Conservation (phyloP, 306 rosid species). For the Dalbergia cochinchinensis region DNA sequence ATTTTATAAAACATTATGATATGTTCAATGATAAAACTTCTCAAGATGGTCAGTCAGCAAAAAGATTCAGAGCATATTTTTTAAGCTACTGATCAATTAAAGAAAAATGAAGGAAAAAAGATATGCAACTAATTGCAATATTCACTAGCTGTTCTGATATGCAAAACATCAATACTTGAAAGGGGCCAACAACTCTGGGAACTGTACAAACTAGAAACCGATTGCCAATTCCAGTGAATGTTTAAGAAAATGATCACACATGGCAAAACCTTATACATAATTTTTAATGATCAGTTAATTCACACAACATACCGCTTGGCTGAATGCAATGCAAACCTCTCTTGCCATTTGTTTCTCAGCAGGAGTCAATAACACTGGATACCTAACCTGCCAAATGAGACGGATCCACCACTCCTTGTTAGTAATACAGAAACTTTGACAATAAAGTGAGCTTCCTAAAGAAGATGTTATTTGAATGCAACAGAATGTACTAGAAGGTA, state of each 20-base stretch:
- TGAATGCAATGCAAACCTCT: slow-evolving; percentile 93
- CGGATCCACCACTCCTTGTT: background rate
- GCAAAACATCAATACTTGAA: slow-evolving; percentile 28
- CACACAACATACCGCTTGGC: slow-evolving; percentile 81
- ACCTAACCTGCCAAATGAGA: slow-evolving; percentile 78
- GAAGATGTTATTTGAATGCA: too few relatives aligned
- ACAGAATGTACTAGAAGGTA: too few relatives aligned
- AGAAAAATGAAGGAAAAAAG: slow-evolving; percentile 5
- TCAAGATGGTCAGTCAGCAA: slow-evolving; percentile 4
- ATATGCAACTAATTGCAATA: background rate
- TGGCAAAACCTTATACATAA: background rate
- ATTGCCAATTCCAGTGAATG: slow-evolving; percentile 21
- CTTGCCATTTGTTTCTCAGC: slow-evolving; percentile 96
- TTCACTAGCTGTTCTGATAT: slow-evolving; percentile 9
- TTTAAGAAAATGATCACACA: slow-evolving; percentile 33
- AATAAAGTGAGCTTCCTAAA: too few relatives aligned
- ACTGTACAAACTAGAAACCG: slow-evolving; percentile 27
- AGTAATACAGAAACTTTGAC: too few relatives aligned
- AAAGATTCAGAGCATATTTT: slow-evolving; percentile 5
- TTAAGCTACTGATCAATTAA: slow-evolving; percentile 14
- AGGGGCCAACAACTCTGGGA: slow-evolving; percentile 36
- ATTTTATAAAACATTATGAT: slow-evolving; percentile 15
- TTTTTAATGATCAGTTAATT: slow-evolving; percentile 34
- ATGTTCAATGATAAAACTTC: slow-evolving; percentile 12
- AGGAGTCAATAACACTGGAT: slow-evolving; percentile 95